Evolutionary conservation across 2,329 filamentous ascomycete genomes (phyloP), one percentile per base, ranked within the genome.

Genomic region (Fusarium cicatricum): DNA sequence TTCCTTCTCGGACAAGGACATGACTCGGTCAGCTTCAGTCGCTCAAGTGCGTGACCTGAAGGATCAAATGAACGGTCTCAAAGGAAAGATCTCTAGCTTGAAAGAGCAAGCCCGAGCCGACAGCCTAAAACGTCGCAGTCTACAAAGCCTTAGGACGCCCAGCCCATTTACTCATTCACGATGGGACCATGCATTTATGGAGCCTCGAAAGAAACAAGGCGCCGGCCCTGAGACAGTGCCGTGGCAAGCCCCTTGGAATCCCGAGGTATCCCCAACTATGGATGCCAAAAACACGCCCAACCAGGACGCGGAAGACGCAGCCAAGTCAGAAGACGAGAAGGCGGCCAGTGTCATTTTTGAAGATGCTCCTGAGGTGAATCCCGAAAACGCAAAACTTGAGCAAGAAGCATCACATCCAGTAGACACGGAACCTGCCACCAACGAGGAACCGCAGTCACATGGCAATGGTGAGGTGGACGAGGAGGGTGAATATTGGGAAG

Each of bases 11-110:
- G 78, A 80, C 10, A 76, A 79, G 37, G 81, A 80, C 1, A 74
- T 89, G 9, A 83, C 83, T 21, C 83, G 90, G 15, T 88, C 90
- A 3, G 81, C 86, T 12, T 94, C 91, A 1, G 86, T 86, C n/a
- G 82, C 88, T 12, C 88, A 90, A 68, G 86, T 91, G 69, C 86
- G 88, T 9, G 84, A 85, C 45, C 79, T 97, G 37, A 91, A 91
- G 56, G 89, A 92, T 62, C 92, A 96, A 71, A 91, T 97, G 84
- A 87, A 90, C 51, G 91, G 90, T 47, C 80, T 97, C 40, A 93
- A 92, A 70, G 91, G 90, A 55, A 91, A 92, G 68, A 92, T 97
- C 31, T 93, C 91, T 2, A 89, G 81, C 14, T 75, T 97, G 36
- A 89, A 90, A 65, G 87, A 92, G 59, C 88, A 91, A 66, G 90